Evolutionary conservation across 306 rosid genomes (phyloP), one percentile per base, ranked within the genome.

Genomic region (Amphicarpaea edgeworthii): DNA sequence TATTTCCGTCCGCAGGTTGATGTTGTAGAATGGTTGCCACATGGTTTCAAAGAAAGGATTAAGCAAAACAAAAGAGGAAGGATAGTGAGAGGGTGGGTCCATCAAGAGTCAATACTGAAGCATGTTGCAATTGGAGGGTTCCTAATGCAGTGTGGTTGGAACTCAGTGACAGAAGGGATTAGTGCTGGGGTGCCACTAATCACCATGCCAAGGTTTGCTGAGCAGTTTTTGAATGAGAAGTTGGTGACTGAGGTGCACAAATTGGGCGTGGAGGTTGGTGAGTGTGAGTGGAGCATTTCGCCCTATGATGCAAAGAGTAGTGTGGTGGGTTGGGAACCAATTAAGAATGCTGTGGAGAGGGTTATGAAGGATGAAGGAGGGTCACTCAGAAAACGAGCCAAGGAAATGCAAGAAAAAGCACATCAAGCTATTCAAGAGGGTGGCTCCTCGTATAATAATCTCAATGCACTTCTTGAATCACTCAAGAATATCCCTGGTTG

Each of bases 361-460:
- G 1, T 85, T n/a, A 75, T 81, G 84, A 83, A 74, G 0, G 77
- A 79, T 45, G 83, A 73, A 64, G 68, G 68, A 2, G 14, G n/a
- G 2, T 14, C 6, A 5, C 21, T 84, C 0, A 68, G 75, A 9
- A 54, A 19, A 10, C 50, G 34, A 3, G 83, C 70, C 0, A 12
- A 47, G 2, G 75, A 77, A 10, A 16, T 81, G 26, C 9, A 78
- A 1, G 75, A 78, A 1, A 82, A 70, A 26, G 83, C 85, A 6
- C 41, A 32, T 28, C 61, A 23, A 57, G 83, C 85, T 21, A 81
- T 77, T 4, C 21, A 57, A 11, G 23, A 58, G n/a, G 80, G 68
- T 34, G 87, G 85, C 6, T 81, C 87, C 1, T 86, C 87, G 0
- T 47, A 58, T 2, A 30, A 23, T 0, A 59, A 73, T 83, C 20